Base-by-base conservation (phyloP, 202 grass and related monocot genomes). In the Cymbopogon flexuosus region DNA sequence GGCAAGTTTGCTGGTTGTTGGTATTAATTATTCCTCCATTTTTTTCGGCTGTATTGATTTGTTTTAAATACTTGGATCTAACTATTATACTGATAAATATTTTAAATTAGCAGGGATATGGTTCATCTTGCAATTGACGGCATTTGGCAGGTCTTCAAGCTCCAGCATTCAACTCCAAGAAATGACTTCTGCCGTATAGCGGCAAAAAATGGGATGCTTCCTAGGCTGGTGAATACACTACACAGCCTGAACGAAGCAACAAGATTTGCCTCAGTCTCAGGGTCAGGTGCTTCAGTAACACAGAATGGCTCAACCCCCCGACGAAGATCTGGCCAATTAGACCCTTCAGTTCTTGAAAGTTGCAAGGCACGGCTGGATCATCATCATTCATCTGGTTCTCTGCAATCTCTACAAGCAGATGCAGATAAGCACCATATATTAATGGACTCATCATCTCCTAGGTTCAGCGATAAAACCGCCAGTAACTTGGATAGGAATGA, bases 241-340 rank as follows among this genome's bases (percentile, higher is more conserved):
- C 90, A 99, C 78, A 99, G 96, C 81, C 91, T 99, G 81, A 99
- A 99, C 75, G 96, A 99, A 73, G 96, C 96, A 41, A 99, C 96
- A 67, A 79, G 92, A 75, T 89, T 93, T 72, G 92, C 92, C 62
- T 89, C 86, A 24, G 86, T 89, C 75, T 88, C 87, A 27, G 87
- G 89, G 82, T 94, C 89, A 84, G 87, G 91, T 52, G 76, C 75
- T 81, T 88, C 90, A 14, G 70, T 79, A 78, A 82, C 89, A 81
- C 94, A 91, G 69, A 97, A 97, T 77, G 92, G 92, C 75, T 89
- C 88, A 56, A 84, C 86, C 59, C 92, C 92, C 15, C 61, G 92
- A 76, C 85, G 89, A 33, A 89, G 84, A 83, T 93, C 92, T 72
- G 92, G 92, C 54, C 90, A 92, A 41, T 73, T 96, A 72, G 96